A percentile compares a stretch with the other conserved stretches of the same genome.
Conservation (phyloP, 1,284 basidiomycete genomes). For the Ceratobasidium sp. region DNA sequence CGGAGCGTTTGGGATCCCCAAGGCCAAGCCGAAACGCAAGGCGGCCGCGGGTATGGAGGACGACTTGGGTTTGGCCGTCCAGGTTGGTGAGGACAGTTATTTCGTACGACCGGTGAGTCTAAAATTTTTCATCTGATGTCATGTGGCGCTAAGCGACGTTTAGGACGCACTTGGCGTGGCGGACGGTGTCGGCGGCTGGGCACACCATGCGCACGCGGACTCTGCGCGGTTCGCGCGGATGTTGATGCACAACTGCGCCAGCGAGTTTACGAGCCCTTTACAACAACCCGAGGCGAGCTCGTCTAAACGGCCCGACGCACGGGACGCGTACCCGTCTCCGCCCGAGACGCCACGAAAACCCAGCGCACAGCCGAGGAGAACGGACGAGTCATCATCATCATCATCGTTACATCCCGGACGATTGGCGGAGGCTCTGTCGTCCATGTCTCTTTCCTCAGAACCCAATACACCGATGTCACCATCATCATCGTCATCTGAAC, state of each 20-base stretch:
- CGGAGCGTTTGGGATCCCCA: conserved; percentile 38
- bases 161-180: conserved; percentile 88
- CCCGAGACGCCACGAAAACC: conserved; percentile 19
- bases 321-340: conserved; percentile 25
- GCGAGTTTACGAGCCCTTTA: conserved; percentile 60
- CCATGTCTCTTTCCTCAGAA: conserved; percentile 15
- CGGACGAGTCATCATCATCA: conserved; percentile 24
- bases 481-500: conserved; percentile 48
- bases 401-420: conserved; percentile 23
- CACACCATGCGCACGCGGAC: conserved; percentile 61
- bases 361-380: not conserved
- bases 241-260: conserved; percentile 87
- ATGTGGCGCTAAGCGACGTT: not conserved
- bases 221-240: conserved; percentile 87
- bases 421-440: conserved; percentile 28
- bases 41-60: not conserved
- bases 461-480: not conserved
- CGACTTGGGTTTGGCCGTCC: conserved; percentile 65
- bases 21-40: conserved; percentile 18
- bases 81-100: conserved; percentile 89
- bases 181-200: conserved; percentile 92
- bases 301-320: conserved; percentile 14
- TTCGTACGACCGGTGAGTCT: conserved; percentile 70
- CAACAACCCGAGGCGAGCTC: conserved; percentile 13
- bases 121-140: not conserved